phyloP scores from a whole-genome alignment of 2,329 filamentous ascomycete species.

The Paracamarosporium sp. region DNA sequence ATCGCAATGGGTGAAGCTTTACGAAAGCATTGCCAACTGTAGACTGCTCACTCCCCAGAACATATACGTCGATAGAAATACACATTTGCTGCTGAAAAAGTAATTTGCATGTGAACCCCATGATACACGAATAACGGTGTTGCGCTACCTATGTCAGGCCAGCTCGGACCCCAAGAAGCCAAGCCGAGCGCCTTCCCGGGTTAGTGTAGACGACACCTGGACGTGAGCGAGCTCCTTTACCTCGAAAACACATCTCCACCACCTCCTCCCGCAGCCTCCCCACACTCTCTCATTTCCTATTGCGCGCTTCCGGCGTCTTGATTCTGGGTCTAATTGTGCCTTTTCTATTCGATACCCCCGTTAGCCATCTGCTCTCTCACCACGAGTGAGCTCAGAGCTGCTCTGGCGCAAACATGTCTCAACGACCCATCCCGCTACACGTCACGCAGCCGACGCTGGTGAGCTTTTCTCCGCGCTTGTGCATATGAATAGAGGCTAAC shows the following conservation, averaged over 20 bases:
- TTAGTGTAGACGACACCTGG: conserved; percentile 10
- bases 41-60: too few species aligned
- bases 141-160: too few species aligned
- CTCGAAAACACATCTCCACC: conserved; percentile 30
- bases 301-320: conserved; percentile 47
- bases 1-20: too few species aligned
- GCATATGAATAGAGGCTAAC: conserved; percentile 34
- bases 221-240: conserved; percentile 17
- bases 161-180: conserved; percentile 1
- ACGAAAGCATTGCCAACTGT: too few species aligned
- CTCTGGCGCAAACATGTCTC: conserved; percentile 61
- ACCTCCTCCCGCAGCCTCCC: conserved; percentile 29
- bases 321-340: conserved; percentile 45
- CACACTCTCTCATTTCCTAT: conserved; percentile 45
- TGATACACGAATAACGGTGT: too few species aligned
- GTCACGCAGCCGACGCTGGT: conserved; percentile 83
- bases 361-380: conserved; percentile 37
- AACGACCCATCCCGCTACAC: conserved; percentile 84
- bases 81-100: too few species aligned
- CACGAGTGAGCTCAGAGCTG: conserved; percentile 47
- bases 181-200: conserved; percentile 10
- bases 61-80: too few species aligned
- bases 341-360: conserved; percentile 41
- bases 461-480: conserved; percentile 29
- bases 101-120: too few species aligned